A percentile compares a stretch with the other conserved stretches of the same genome.
Evolutionary conservation across 768 basidiomycete genomes (phyloP).

Genomic region (Auricularia heimuer): DNA sequence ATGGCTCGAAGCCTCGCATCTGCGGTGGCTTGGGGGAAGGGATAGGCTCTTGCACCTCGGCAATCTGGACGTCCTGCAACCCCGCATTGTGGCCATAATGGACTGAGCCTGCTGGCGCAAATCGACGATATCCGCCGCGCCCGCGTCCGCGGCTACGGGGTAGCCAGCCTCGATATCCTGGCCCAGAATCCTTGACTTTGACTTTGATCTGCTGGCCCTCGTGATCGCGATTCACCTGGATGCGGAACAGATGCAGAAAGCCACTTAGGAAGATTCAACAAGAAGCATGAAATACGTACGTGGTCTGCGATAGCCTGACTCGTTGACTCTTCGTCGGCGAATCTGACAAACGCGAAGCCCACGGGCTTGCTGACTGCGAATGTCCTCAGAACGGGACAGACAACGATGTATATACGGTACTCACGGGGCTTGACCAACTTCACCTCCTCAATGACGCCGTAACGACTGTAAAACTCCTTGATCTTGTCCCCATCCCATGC

Average conservation of each 20-base stretch:
- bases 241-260: constrained; percentile 5
- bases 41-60: not conserved
- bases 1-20: not conserved
- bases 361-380: constrained; percentile 47
- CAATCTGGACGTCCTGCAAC: not conserved
- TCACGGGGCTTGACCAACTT: constrained; percentile 58
- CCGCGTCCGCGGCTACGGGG: constrained; percentile 25
- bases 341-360: constrained; percentile 76
- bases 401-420: constrained; percentile 13
- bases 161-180: constrained; percentile 39
- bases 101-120: not conserved
- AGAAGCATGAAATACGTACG: constrained; percentile 26
- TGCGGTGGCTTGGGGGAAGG: not conserved
- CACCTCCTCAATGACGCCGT: constrained; percentile 53
- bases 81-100: not conserved
- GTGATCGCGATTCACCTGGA: constrained; percentile 60
- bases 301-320: constrained; percentile 56
- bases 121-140: constrained; percentile 27
- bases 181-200: constrained; percentile 61
- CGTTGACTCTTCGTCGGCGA: constrained; percentile 52
- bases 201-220: constrained; percentile 68
- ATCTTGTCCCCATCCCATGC: constrained; percentile 66
- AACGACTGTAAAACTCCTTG: constrained; percentile 47
- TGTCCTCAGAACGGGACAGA: not conserved
- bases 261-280: not conserved